A percentile compares a stretch with the other conserved stretches of the same genome.
Conservation (phyloP, 345 rosid species). For the Arabis alpina region DNA sequence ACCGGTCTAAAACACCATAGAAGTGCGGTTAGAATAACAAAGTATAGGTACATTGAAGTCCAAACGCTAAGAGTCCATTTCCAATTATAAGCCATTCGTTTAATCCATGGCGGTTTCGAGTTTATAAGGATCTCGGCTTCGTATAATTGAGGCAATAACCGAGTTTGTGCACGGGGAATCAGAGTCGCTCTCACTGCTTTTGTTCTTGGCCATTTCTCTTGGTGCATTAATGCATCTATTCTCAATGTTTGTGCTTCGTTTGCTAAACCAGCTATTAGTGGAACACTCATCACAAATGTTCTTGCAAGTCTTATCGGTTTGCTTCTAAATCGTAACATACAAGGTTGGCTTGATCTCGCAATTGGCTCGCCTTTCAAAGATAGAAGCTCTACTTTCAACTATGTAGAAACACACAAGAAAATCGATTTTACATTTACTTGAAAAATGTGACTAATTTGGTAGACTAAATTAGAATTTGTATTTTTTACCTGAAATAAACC, state of each 20-base stretch:
- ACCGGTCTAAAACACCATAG: constrained; percentile 51
- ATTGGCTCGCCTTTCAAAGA: constrained; percentile 53
- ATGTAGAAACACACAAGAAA: constrained; percentile 4
- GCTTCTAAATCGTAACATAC: constrained; percentile 75
- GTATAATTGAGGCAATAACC: constrained; percentile 60
- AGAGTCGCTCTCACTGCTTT: constrained; percentile 57
- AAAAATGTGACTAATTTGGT: neutral
- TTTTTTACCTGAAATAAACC: constrained; percentile 71
- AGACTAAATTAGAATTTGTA: neutral
- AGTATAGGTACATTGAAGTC: constrained; percentile 60
- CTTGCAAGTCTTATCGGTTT: constrained; percentile 58
- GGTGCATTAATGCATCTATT: constrained; percentile 50
- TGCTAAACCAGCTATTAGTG: constrained; percentile 62
- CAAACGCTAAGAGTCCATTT: constrained; percentile 76
- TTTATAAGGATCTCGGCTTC: constrained; percentile 61
- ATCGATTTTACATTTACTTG: neutral
- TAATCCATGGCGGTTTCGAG: constrained; percentile 69
- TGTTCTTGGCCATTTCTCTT: constrained; percentile 65
- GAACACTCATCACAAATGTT: constrained; percentile 60
- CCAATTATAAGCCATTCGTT: constrained; percentile 69
- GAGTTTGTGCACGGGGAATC: constrained; percentile 70
- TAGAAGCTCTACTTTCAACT: constrained; percentile 73
- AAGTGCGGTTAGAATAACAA: constrained; percentile 44
- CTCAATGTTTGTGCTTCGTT: constrained; percentile 68
- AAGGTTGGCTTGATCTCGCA: constrained; percentile 69